phyloP scores from a whole-genome alignment of 2,329 filamentous ascomycete species.

The Zalaria sp. region DNA sequence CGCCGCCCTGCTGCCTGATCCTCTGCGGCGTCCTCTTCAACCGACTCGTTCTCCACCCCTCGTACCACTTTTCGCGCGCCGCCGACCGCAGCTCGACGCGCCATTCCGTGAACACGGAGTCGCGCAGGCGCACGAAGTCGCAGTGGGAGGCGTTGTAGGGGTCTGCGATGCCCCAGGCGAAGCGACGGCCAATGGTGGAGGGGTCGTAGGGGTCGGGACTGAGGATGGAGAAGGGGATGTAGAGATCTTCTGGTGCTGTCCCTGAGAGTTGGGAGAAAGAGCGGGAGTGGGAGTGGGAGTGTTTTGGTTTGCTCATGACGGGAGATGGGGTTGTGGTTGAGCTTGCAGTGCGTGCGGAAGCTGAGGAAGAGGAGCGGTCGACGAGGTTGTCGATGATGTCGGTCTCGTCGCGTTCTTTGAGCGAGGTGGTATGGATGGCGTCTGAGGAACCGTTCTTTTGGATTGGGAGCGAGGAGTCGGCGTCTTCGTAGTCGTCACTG shows the following conservation, averaged over 20 bases:
- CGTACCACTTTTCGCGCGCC: slow-evolving; percentile 87
- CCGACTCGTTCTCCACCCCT: slow-evolving; percentile 68
- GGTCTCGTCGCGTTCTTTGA: slow-evolving; percentile 9
- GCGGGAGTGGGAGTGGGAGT: slow-evolving; percentile 19
- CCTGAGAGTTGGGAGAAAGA: slow-evolving; percentile 12
- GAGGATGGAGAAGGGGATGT: slow-evolving; percentile 81
- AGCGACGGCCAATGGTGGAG: slow-evolving; percentile 65
- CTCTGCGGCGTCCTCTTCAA: slow-evolving; percentile 21
- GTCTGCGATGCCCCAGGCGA: slow-evolving; percentile 94
- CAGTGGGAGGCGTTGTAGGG: slow-evolving; percentile 85
- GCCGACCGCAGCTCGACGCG: slow-evolving; percentile 78
- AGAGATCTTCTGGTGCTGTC: slow-evolving; percentile 40
- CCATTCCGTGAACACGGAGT: slow-evolving; percentile 89
- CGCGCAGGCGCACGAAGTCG: slow-evolving; percentile 82
- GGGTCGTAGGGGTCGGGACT: slow-evolving; percentile 80
- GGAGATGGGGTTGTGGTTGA: slow-evolving; percentile 14
- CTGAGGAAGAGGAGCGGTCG: slow-evolving; percentile 24
- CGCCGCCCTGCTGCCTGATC: slow-evolving; percentile 16
- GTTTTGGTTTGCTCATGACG: slow-evolving; percentile 9
- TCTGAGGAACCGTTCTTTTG: slow-evolving; percentile 18
- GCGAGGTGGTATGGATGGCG: slow-evolving; percentile 23
- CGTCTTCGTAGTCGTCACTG: slow-evolving; percentile 29
- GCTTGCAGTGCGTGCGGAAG: slow-evolving; percentile 5
- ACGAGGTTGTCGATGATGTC: slow-evolving; percentile 20
- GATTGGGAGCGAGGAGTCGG: slow-evolving; percentile 26